These are phyloP conservation scores for Kwoniella heveanensis DNA, from an alignment of 768 basidiomycete genomes.

Conservation along the genomic window DNA sequence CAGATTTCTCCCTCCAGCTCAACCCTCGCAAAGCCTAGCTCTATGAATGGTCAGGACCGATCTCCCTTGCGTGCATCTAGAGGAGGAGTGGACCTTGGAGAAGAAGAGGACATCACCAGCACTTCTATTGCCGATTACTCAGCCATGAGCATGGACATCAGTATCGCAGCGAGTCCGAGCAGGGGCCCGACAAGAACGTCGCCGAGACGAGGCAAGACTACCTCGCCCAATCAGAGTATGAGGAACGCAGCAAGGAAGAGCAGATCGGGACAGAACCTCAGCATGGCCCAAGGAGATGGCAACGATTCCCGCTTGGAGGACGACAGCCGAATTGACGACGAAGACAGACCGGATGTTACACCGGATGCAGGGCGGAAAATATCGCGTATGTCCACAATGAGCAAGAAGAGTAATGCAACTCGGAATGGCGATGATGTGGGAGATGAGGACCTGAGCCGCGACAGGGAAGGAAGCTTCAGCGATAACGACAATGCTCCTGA, in stretches of 20 bases:
- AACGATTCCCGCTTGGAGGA: constrained; percentile 8
- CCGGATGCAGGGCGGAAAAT: neutral
- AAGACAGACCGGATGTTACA: neutral
- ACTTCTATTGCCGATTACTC: neutral
- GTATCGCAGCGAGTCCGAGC: too few relatives aligned
- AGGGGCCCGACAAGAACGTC: neutral
- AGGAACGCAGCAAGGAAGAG: neutral
- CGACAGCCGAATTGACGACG: constrained; percentile 5
- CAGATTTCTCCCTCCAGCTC: constrained; percentile 1
- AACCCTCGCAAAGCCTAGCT: constrained; percentile 3
- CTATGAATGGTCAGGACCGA: neutral
- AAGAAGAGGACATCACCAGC: neutral
- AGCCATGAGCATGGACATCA: neutral
- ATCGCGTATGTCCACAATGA: constrained; percentile 6
- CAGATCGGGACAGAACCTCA: neutral
- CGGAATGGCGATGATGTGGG: neutral
- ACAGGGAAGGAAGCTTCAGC: constrained; percentile 2
- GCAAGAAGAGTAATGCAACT: constrained; percentile 1
- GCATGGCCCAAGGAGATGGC: constrained; percentile 6
- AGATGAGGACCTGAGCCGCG: neutral
- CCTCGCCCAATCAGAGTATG: neutral
- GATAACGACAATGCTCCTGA: constrained; percentile 18
- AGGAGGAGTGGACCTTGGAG: neutral
- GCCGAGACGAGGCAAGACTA: neutral
- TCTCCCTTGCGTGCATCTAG: neutral